Evolutionary conservation across 2,329 filamentous ascomycete genomes (phyloP).

Genomic region (Tolypocladium nubicola): DNA sequence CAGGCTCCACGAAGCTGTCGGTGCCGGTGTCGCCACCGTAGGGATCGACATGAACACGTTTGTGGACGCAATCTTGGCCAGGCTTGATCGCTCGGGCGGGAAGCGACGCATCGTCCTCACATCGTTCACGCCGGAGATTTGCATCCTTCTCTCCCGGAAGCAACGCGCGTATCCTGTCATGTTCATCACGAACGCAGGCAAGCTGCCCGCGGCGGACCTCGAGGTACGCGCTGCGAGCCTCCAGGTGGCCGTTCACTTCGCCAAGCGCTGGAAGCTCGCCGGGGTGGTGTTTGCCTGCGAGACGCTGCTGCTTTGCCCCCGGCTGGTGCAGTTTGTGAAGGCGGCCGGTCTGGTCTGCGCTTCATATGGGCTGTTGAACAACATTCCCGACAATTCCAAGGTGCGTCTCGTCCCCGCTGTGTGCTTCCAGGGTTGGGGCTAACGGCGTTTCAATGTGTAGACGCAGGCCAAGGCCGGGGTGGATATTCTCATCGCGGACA

Average conservation of each 20-base stretch:
- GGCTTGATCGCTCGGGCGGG: constrained; percentile 9
- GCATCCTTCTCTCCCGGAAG: constrained; percentile 20
- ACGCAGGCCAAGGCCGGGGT: no score
- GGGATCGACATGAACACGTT: no score
- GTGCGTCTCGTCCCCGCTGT: no score
- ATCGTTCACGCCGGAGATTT: constrained; percentile 24
- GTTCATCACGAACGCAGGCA: constrained; percentile 21
- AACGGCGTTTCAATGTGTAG: no score
- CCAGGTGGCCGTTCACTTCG: constrained; percentile 25
- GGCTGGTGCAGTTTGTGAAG: constrained; percentile 22
- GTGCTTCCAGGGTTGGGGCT: no score
- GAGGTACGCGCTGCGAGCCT: constrained; percentile 24
- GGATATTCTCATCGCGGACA: no score
- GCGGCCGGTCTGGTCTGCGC: constrained; percentile 19
- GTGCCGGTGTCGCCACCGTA: no score
- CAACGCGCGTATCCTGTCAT: constrained; percentile 20
- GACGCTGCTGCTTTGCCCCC: constrained; percentile 22
- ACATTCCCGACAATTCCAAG: no score
- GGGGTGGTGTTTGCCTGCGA: constrained; percentile 26
- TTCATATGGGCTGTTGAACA: constrained; percentile 23
- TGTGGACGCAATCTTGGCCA: no score
- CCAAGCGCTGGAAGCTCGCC: constrained; percentile 22
- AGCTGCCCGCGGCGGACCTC: constrained; percentile 15
- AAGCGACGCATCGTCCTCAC: constrained; percentile 21
- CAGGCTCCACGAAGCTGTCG: no score